These are phyloP conservation scores for Pleurotus platypus DNA, from an alignment of 768 basidiomycete species.

Conservation along the genomic window DNA sequence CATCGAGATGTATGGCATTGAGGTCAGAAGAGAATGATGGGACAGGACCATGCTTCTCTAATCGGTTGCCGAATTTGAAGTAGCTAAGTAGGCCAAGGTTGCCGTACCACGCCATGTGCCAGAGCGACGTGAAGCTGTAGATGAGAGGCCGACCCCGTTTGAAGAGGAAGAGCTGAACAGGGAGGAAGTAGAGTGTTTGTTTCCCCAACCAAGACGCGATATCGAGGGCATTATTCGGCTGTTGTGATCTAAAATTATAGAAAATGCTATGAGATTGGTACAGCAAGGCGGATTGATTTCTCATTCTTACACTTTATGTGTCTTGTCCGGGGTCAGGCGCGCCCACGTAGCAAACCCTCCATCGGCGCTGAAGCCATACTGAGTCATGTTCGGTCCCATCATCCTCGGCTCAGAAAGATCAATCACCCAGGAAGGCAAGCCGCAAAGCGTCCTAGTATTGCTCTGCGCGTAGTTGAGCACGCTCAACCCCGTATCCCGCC, in stretches of 20 bases:
- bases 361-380: neutral
- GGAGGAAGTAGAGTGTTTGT: neutral
- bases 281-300: neutral
- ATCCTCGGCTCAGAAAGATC: neutral
- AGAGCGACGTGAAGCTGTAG: neutral
- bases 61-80: neutral
- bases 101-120: neutral
- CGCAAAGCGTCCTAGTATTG: neutral
- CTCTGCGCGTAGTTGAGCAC: neutral
- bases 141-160: neutral
- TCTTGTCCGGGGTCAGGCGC: neutral
- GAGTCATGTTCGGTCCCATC: neutral
- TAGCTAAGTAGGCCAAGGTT: neutral
- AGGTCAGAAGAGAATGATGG: neutral
- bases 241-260: neutral
- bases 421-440: neutral
- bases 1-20: neutral
- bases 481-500: neutral
- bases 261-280: neutral
- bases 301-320: neutral
- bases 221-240: neutral
- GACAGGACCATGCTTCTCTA: neutral
- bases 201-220: neutral
- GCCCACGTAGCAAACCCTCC: neutral
- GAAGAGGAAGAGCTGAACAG: neutral